These are phyloP conservation scores for Gossypium thurberi DNA, from an alignment of 345 rosid species.

Conservation along the genomic window DNA sequence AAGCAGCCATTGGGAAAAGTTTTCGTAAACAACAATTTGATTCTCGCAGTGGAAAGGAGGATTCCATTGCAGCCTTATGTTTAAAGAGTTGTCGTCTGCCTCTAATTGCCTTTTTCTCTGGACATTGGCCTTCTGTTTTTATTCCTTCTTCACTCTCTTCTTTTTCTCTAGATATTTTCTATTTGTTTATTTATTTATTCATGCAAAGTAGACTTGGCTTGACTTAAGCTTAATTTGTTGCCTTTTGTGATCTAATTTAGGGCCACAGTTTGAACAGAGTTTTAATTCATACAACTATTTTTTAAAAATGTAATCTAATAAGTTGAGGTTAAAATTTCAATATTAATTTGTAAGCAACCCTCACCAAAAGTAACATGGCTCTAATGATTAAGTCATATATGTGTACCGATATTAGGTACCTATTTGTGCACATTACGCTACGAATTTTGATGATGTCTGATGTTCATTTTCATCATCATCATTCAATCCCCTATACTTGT, in stretches of 20 bases:
- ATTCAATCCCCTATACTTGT: not conserved
- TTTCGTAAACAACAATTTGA: conserved; percentile 26
- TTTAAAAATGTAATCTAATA: no score
- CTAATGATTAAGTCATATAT: not conserved
- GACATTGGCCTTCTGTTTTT: conserved; percentile 11
- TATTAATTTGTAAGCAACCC: not conserved
- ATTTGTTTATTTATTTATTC: not conserved
- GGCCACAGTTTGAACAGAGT: no score
- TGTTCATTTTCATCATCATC: conserved; percentile 2
- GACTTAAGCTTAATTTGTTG: not conserved
- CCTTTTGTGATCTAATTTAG: no score
- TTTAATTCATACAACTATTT: no score
- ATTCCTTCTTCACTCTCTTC: not conserved
- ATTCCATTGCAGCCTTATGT: conserved; percentile 35
- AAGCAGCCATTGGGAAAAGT: conserved; percentile 30
- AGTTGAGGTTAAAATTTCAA: no score
- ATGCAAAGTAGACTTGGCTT: not conserved
- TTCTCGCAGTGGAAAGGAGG: conserved; percentile 27
- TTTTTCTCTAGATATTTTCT: not conserved
- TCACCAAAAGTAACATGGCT: not conserved
- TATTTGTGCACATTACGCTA: conserved; percentile 2
- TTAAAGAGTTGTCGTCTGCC: conserved; percentile 10
- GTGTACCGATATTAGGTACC: not conserved
- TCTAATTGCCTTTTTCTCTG: conserved; percentile 11
- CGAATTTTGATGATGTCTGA: not conserved